phyloP scores from a whole-genome alignment of 176 grass and related monocot genomes.

The Miscanthus lutarioriparius region DNA sequence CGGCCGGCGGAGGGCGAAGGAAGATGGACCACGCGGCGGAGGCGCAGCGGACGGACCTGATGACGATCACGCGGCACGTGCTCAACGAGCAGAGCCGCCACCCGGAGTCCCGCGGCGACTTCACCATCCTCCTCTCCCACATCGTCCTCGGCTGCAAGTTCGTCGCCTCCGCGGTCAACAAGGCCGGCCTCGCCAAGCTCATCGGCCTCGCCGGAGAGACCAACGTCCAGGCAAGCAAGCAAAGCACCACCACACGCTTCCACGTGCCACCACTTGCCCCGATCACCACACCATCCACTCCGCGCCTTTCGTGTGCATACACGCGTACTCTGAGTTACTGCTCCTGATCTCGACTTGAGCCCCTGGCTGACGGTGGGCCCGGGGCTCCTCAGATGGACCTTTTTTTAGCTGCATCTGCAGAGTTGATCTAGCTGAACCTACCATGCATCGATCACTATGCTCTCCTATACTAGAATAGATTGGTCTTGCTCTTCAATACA shows the following conservation, averaged over 20 bases:
- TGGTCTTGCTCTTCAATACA: not conserved
- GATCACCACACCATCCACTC: not conserved
- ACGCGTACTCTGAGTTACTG: not conserved
- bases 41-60: constrained; percentile 84
- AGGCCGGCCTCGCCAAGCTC: constrained; percentile 90
- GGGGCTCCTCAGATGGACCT: too few species aligned
- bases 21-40: constrained; percentile 89
- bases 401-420: not conserved
- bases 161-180: constrained; percentile 93
- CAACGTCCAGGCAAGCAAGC: constrained; percentile 90
- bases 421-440: too few species aligned
- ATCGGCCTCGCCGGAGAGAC: constrained; percentile 87
- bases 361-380: not conserved
- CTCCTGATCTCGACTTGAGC: not conserved
- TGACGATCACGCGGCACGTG: constrained; percentile 94
- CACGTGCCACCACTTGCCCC: not conserved
- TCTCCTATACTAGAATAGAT: not conserved
- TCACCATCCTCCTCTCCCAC: constrained; percentile 95
- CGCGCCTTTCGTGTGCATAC: not conserved
- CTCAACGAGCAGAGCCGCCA: constrained; percentile 89
- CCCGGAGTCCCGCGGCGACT: constrained; percentile 83
- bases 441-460: not conserved
- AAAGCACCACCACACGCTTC: not conserved
- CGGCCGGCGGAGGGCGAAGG: not conserved
- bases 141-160: constrained; percentile 99